Evolutionary conservation across 495 filamentous ascomycete species (phyloP).

Genomic region (Aspergillus wentii): DNA sequence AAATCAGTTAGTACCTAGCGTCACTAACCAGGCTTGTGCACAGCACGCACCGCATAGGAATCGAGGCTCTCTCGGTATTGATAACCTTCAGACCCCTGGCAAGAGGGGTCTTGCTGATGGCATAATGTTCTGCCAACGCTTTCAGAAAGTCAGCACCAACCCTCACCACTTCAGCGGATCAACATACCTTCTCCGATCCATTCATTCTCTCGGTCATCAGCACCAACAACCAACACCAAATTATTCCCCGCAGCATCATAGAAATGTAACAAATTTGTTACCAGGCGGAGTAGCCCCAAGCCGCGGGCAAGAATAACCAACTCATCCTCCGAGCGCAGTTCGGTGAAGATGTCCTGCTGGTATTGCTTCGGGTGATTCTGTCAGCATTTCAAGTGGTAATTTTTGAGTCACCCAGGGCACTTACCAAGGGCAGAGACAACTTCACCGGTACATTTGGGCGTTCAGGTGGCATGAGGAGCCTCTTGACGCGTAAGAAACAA

Average conservation of each 20-base stretch:
- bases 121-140: slow-evolving; percentile 90
- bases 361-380: slow-evolving; percentile 50
- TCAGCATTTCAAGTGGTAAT: no score
- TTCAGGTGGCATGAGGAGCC: slow-evolving; percentile 51
- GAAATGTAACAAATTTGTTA: slow-evolving; percentile 91
- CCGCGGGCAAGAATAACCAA: slow-evolving; percentile 87
- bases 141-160: slow-evolving; percentile 10
- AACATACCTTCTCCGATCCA: slow-evolving; percentile 76
- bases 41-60: slow-evolving; percentile 55
- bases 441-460: slow-evolving; percentile 69
- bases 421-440: slow-evolving; percentile 85
- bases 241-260: slow-evolving; percentile 96
- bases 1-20: slow-evolving; percentile 12
- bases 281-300: slow-evolving; percentile 81
- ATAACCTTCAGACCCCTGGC: slow-evolving; percentile 84
- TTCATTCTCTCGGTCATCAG: slow-evolving; percentile 87
- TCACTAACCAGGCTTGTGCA: background rate
- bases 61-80: slow-evolving; percentile 89
- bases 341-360: slow-evolving; percentile 88
- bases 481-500: slow-evolving; percentile 22
- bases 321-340: slow-evolving; percentile 87
- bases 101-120: slow-evolving; percentile 69
- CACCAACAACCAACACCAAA: slow-evolving; percentile 82
- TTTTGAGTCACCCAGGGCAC: no score
- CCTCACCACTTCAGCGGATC: background rate